phyloP scores from a whole-genome alignment of 169 alveolate species.

The Perkinsus marinus region DNA sequence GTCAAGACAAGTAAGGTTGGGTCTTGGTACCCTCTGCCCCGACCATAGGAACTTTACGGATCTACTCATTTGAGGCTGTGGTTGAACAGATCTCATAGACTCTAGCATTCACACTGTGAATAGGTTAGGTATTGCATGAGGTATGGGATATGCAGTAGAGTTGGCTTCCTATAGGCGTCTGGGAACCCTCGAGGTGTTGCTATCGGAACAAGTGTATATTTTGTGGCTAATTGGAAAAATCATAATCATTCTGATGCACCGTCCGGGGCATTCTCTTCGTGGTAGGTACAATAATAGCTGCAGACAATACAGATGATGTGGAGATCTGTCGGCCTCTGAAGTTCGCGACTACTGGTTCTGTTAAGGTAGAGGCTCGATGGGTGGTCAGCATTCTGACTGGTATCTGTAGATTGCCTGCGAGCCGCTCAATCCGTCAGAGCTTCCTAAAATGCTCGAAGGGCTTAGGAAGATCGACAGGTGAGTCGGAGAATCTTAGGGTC shows the following conservation, averaged over 20 bases:
- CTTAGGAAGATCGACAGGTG: constrained; percentile 65
- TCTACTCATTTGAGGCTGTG: no score
- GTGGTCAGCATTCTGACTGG: constrained; percentile 7
- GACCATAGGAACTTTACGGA: no score
- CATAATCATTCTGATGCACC: no score
- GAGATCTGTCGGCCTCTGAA: constrained; percentile 61
- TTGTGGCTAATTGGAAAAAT: no score
- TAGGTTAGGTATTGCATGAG: no score
- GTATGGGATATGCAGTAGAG: no score
- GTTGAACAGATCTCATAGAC: no score
- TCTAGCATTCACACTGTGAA: no score
- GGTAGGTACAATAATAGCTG: not conserved
- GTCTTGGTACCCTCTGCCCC: not conserved
- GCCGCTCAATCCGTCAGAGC: constrained; percentile 94
- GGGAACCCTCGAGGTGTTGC: no score
- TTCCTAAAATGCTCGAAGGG: constrained; percentile 97
- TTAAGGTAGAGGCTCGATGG: not conserved
- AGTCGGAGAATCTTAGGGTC: constrained; percentile 77
- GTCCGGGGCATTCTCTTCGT: no score
- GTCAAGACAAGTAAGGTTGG: not conserved
- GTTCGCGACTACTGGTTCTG: not conserved
- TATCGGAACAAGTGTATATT: no score
- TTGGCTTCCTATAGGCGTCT: no score
- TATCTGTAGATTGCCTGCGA: constrained; percentile 81
- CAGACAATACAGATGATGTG: constrained; percentile 47